These are phyloP conservation scores for Plasmodium relictum DNA, from an alignment of 169 alveolate species.

Conservation along the genomic window DNA sequence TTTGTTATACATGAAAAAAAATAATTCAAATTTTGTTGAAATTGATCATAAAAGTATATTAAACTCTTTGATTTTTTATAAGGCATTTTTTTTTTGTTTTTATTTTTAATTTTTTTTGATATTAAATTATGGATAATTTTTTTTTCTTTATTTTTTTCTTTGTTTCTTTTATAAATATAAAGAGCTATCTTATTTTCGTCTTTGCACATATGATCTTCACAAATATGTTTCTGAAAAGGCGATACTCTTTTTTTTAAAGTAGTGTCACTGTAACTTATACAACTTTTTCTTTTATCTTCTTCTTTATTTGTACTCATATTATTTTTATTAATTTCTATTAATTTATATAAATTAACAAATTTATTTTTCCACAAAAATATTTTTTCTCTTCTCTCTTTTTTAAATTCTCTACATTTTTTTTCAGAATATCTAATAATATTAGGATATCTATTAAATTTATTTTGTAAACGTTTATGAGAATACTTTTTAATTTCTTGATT, in stretches of 20 bases:
- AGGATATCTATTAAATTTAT: background rate
- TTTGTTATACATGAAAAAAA: constrained; percentile 50
- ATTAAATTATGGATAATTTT: constrained; percentile 26
- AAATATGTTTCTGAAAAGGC: background rate
- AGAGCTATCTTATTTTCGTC: constrained; percentile 64
- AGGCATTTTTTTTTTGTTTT: constrained; percentile 1
- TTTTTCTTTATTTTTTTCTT: constrained; percentile 18
- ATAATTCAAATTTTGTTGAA: constrained; percentile 27
- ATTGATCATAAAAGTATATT: constrained; percentile 20
- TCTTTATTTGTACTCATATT: constrained; percentile 16
- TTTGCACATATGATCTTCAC: background rate
- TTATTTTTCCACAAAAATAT: constrained; percentile 43
- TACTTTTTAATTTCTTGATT: background rate
- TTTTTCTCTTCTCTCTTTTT: background rate
- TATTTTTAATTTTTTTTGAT: constrained; percentile 23
- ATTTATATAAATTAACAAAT: constrained; percentile 35
- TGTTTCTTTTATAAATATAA: constrained; percentile 42
- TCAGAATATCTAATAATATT: constrained; percentile 9
- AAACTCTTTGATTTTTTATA: constrained; percentile 21
- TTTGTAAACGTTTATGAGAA: background rate
- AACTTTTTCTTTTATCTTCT: background rate
- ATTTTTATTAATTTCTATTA: constrained; percentile 53
- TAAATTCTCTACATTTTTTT: background rate
- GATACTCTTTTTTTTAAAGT: background rate
- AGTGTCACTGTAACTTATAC: background rate